Percentiles rank a stretch among this genome's conserved stretches.
Conservation (phyloP, 164 flowering plant species). For the Macadamia integrifolia region DNA sequence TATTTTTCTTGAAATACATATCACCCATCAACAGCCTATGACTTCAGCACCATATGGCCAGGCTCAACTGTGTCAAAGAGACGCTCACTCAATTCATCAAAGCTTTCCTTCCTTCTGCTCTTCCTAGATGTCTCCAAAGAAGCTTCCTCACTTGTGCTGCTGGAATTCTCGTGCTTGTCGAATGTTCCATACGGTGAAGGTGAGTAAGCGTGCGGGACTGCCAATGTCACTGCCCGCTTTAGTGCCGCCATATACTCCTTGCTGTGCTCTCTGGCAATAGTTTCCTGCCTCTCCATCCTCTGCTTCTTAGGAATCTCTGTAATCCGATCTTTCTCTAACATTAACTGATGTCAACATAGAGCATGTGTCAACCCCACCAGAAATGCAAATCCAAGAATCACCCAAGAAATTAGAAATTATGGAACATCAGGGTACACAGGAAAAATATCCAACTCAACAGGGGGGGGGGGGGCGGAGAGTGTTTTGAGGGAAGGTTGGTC, state of each 20-base stretch:
- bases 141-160: conserved; percentile 21
- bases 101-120: conserved; percentile 32
- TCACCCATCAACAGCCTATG: conserved; percentile 10
- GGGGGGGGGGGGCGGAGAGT: too few species aligned
- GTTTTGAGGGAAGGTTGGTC: too few species aligned
- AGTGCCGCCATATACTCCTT: conserved; percentile 81
- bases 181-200: conserved; percentile 83
- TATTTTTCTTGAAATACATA: neutral
- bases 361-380: neutral
- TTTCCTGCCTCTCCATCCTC: conserved; percentile 66
- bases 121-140: conserved; percentile 36
- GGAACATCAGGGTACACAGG: too few species aligned
- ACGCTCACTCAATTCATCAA: conserved; percentile 69
- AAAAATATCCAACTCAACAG: too few species aligned
- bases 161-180: conserved; percentile 25
- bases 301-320: conserved; percentile 78
- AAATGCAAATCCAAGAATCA: neutral
- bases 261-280: conserved; percentile 57
- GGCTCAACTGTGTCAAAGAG: conserved; percentile 67
- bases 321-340: conserved; percentile 54
- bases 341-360: conserved; percentile 34
- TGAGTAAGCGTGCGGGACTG: conserved; percentile 60
- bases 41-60: conserved; percentile 51
- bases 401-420: neutral
- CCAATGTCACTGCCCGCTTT: conserved; percentile 57